Base-by-base conservation (phyloP, 352 stramenopile genomes). In the Phytophthora pini region DNA sequence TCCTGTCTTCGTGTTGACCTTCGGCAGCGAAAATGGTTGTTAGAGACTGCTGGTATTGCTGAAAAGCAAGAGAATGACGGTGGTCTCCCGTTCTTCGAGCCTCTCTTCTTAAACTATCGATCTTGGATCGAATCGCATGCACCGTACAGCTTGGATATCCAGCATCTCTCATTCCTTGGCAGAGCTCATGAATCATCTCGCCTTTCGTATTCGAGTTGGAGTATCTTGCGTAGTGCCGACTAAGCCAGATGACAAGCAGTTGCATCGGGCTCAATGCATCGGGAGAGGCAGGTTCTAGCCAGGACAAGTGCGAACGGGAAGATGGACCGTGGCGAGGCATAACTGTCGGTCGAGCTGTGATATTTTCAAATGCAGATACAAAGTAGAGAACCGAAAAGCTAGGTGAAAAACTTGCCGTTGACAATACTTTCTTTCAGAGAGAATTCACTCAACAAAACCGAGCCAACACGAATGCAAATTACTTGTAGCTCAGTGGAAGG, bases 391-490 rank as follows among this genome's bases (percentile, higher is more conserved):
- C 32, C 40, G 31, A 24, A 24, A 46, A 41, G 29, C 12, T 61
- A 32, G 9, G 40, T 13, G 27, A 24, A 70, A 68, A 70, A 59
- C 27, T 65, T 70, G 47, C 55, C 26, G 49, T 59, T 70, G 40
- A 46, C 39, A 70, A 65, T 65, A 60, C 55, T 55, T 65, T 56
- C 26, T 56, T 58, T 48, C 43, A 56, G 34, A 56, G 10, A 26
- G 39, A 70, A 55, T 52, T 36, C 40, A 61, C 47, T 70, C 34
- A 50, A 44, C 47, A 58, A 65, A 70, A 29, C 45, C 53, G 55
- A 70, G 38, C 46, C 55, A 55, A 56, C 60, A 17, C 12, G 34
- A 57, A 61, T 8, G 5, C 17, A 24, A 52, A 44, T 32, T 69
- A 69, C 29, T 55, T 22, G 5, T 15, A 15, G 32, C 6, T 26